These are phyloP conservation scores for Paecilomyces niveus DNA, from an alignment of 2,329 filamentous ascomycete genomes.

Conservation along the genomic window DNA sequence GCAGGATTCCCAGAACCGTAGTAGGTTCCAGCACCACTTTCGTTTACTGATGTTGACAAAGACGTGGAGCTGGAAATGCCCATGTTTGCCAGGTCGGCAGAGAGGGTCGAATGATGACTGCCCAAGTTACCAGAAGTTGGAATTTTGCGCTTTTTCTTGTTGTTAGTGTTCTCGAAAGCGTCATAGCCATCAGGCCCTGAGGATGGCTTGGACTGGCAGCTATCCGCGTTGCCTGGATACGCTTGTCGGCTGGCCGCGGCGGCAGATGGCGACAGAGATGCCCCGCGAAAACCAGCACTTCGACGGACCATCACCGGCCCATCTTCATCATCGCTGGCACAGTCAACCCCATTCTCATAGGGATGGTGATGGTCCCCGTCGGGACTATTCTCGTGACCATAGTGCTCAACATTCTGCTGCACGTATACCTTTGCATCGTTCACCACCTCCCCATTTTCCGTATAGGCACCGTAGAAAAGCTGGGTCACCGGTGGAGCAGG, in stretches of 20 bases:
- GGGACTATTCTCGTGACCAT: constrained; percentile 29
- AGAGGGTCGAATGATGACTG: constrained; percentile 51
- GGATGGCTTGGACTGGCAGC: constrained; percentile 46
- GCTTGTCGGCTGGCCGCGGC: constrained; percentile 19
- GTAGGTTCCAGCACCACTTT: constrained; percentile 43
- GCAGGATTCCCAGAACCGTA: constrained; percentile 50
- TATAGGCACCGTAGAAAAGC: constrained; percentile 66
- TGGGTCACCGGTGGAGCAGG: constrained; percentile 63
- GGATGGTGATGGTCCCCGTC: constrained; percentile 35
- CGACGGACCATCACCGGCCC: constrained; percentile 34
- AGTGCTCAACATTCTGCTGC: constrained; percentile 36
- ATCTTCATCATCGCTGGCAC: constrained; percentile 58
- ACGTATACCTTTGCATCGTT: constrained; percentile 40
- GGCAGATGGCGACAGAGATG: constrained; percentile 25
- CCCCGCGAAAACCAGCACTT: constrained; percentile 34
- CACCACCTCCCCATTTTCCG: constrained; percentile 49
- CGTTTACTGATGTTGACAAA: constrained; percentile 38
- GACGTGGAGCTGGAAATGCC: constrained; percentile 47
- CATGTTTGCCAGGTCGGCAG: constrained; percentile 59
- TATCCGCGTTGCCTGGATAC: constrained; percentile 20
- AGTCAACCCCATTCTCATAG: constrained; percentile 49
- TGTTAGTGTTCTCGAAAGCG: constrained; percentile 96
- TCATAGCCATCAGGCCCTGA: constrained; percentile 84
- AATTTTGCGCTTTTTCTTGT: constrained; percentile 99
- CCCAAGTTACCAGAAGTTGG: constrained; percentile 72